Evolutionary conservation across 2,329 filamentous ascomycete species (phyloP), one percentile per base, ranked within the genome.

Genomic region (Blastomyces percursus): DNA sequence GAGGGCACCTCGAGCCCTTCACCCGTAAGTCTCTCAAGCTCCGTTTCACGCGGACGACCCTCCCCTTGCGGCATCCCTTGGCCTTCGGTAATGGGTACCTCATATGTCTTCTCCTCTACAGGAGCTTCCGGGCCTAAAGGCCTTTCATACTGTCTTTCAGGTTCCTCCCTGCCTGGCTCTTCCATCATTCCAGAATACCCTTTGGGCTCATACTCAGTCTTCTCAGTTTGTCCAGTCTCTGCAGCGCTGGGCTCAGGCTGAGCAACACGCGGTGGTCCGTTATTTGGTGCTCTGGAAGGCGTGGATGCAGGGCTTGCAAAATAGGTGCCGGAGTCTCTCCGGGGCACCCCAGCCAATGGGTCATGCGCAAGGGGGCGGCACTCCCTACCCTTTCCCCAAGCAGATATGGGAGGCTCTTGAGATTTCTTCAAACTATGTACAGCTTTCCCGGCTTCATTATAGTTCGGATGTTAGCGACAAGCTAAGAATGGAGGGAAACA

Each of bases 341-440:
- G 32, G 0, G 61, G 61, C 11, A 62, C 27, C n/a, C 61, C 61
- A 57, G 61, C 61, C 38, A 62, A 35, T 0, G 61, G 56, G 51
- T 62, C 52, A 30, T 32, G 30, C 8, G 61, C 51, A 30, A 62
- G 61, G 35, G 61, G 61, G 24, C 61, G 52, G 27, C 19, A 44
- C 44, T 62, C 61, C 27, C 61, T 55, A 9, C 40, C 61, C 48
- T 35, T 44, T 3, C 52, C 56, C 61, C 61, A 62, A 42, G 54
- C 51, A 24, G 55, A 58, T n/a, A 40, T 14, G 21, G 55, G 35
- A 21, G 35, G 35, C 40, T 59, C 56, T 30, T 59, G 59, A n/a
- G 35, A 16, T 44, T 54, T 48, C 30, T 42, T n/a, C 46, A 50
- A 21, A 21, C 46, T 16, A 14, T 35, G 42, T 24, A 52, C 2